Conservation (phyloP, 2,329 filamentous ascomycete species). For the Calonectria pseudoreteaudii region DNA sequence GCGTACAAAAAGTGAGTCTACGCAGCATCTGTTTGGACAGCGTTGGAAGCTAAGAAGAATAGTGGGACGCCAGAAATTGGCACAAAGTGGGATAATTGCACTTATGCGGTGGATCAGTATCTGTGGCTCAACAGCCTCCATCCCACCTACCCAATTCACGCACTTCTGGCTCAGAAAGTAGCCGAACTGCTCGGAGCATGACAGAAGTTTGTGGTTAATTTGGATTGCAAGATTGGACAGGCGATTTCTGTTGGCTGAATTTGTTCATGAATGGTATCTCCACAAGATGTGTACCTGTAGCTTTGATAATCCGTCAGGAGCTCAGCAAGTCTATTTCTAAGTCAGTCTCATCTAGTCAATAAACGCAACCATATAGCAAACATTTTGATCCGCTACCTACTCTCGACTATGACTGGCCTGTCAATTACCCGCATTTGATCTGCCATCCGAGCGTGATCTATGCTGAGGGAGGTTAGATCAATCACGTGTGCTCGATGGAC, state of each 20-base stretch:
- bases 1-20: background rate
- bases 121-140: slow-evolving; percentile 2
- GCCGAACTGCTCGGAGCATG: background rate
- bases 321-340: too few relatives aligned
- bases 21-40: too few relatives aligned
- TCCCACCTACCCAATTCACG: background rate
- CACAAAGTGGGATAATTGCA: slow-evolving; percentile 8
- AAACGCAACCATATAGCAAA: too few relatives aligned
- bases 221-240: background rate
- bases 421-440: background rate
- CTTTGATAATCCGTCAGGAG: too few relatives aligned
- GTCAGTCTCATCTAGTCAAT: too few relatives aligned
- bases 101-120: slow-evolving; percentile 2
- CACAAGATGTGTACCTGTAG: too few relatives aligned
- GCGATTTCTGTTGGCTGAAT: too few relatives aligned
- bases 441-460: background rate
- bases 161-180: background rate
- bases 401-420: background rate
- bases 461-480: background rate
- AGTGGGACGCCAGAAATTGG: background rate
- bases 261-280: too few relatives aligned
- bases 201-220: background rate
- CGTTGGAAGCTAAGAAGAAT: background rate
- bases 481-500: background rate
- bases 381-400: background rate